Evolutionary conservation across 306 rosid genomes (phyloP).

Genomic region (Canavalia gladiata): DNA sequence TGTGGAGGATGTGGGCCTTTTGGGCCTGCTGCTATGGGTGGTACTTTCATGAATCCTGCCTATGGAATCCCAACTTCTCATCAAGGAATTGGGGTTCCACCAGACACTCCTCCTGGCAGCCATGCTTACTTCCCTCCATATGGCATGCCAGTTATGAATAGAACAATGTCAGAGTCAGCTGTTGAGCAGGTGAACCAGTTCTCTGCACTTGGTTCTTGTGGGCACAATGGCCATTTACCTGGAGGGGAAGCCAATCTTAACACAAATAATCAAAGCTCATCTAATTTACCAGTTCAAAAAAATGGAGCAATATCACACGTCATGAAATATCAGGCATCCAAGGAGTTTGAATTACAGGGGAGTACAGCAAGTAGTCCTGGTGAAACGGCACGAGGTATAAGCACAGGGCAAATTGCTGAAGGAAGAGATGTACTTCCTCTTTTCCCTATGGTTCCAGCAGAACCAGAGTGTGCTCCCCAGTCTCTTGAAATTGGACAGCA

Average conservation of each 20-base stretch:
- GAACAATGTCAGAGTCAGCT: conserved; percentile 64
- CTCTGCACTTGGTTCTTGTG: conserved; percentile 51
- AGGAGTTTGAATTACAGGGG: conserved; percentile 70
- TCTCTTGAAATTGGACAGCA: conserved; percentile 57
- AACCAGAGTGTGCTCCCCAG: conserved; percentile 60
- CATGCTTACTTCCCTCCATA: conserved; percentile 72
- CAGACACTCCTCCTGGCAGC: conserved; percentile 60
- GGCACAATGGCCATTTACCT: conserved; percentile 44
- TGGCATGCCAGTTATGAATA: conserved; percentile 70
- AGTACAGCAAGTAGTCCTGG: conserved; percentile 75
- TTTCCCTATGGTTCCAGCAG: conserved; percentile 57
- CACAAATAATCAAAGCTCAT: conserved; percentile 59
- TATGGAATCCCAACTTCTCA: conserved; percentile 70
- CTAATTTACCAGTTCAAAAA: conserved; percentile 56
- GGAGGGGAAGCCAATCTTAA: conserved; percentile 52
- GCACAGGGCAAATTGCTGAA: conserved; percentile 48
- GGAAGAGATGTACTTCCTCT: conserved; percentile 68
- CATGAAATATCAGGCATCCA: conserved; percentile 52
- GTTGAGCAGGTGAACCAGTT: conserved; percentile 65
- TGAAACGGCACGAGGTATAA: conserved; percentile 53
- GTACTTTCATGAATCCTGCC: conserved; percentile 64
- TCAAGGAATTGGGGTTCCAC: conserved; percentile 67
- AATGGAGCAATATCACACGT: conserved; percentile 51
- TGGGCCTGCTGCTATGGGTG: conserved; percentile 59
- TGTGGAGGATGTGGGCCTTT: conserved; percentile 79